These are phyloP conservation scores for Mimosa pudica DNA, from an alignment of 306 rosid genomes.

Conservation along the genomic window DNA sequence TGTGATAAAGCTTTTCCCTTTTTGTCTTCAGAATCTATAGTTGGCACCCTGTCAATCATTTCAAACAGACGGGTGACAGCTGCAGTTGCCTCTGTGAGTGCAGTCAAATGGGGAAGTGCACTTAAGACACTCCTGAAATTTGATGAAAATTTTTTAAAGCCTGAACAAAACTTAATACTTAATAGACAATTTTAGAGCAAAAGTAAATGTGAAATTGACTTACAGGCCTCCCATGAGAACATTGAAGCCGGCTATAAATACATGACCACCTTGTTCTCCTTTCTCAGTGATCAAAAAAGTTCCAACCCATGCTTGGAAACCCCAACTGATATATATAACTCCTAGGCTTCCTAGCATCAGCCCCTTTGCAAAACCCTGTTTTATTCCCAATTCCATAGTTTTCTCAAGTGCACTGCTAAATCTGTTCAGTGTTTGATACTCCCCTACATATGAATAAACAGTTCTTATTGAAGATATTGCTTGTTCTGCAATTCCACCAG, in stretches of 20 bases:
- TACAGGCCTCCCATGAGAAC: constrained; percentile 96
- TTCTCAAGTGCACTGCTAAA: constrained; percentile 75
- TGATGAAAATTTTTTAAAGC: background rate
- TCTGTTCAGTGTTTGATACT: constrained; percentile 63
- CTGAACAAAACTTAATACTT: background rate
- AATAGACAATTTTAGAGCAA: background rate
- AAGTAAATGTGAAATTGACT: constrained; percentile 42
- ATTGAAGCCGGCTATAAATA: constrained; percentile 82
- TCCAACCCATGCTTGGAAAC: constrained; percentile 97
- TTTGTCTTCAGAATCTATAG: constrained; percentile 73
- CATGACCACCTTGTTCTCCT: constrained; percentile 79
- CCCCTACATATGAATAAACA: constrained; percentile 81
- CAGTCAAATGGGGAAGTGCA: constrained; percentile 87
- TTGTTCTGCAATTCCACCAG: constrained; percentile 87
- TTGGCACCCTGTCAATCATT: constrained; percentile 73
- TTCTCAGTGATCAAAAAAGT: constrained; percentile 67
- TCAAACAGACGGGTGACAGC: constrained; percentile 72
- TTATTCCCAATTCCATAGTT: constrained; percentile 67
- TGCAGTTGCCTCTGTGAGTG: constrained; percentile 72
- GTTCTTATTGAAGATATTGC: constrained; percentile 87
- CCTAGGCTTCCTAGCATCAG: constrained; percentile 94
- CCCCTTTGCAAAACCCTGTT: constrained; percentile 77
- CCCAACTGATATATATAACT: constrained; percentile 82
- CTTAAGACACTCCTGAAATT: constrained; percentile 80
- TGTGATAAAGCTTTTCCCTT: constrained; percentile 81